Conservation (phyloP, 306 rosid genomes). For the Herpetospermum pedunculosum region DNA sequence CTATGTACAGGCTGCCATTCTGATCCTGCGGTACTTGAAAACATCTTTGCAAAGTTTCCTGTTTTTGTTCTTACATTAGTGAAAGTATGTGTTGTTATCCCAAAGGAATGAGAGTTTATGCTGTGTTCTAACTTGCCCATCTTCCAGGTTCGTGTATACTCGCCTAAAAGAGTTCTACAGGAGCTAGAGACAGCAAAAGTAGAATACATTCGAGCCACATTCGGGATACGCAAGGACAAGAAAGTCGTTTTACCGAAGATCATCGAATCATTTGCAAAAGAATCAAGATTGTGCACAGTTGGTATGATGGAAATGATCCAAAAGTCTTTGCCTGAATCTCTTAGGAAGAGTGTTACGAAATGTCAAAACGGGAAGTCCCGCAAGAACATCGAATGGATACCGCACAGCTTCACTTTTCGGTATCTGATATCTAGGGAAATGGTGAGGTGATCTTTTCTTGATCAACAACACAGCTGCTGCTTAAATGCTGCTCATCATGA, state of each 20-base stretch:
- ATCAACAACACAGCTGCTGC: background rate
- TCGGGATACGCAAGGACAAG: conserved; percentile 74
- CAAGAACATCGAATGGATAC: conserved; percentile 74
- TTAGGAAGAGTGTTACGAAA: conserved; percentile 51
- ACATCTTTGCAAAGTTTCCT: background rate
- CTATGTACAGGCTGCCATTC: conserved; percentile 80
- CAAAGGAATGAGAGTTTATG: background rate
- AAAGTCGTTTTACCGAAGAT: conserved; percentile 73
- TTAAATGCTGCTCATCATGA: background rate
- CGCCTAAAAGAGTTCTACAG: conserved; percentile 10
- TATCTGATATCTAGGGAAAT: conserved; percentile 75
- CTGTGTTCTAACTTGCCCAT: background rate
- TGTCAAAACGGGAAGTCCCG: conserved; percentile 39
- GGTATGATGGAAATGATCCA: conserved; percentile 71
- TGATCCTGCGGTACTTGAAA: conserved; percentile 75
- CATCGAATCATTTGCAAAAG: conserved; percentile 60
- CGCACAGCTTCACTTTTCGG: conserved; percentile 74
- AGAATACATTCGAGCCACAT: conserved; percentile 21
- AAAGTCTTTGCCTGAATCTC: conserved; percentile 57
- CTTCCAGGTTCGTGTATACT: conserved; percentile 54
- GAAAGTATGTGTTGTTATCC: background rate
- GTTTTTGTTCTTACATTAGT: background rate
- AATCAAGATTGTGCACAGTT: conserved; percentile 45
- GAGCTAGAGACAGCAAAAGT: conserved; percentile 16
- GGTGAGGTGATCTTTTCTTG: conserved; percentile 42